Evolutionary conservation across 345 rosid species (phyloP), one percentile per base, ranked within the genome.

Genomic region (Ceriops decandra): DNA sequence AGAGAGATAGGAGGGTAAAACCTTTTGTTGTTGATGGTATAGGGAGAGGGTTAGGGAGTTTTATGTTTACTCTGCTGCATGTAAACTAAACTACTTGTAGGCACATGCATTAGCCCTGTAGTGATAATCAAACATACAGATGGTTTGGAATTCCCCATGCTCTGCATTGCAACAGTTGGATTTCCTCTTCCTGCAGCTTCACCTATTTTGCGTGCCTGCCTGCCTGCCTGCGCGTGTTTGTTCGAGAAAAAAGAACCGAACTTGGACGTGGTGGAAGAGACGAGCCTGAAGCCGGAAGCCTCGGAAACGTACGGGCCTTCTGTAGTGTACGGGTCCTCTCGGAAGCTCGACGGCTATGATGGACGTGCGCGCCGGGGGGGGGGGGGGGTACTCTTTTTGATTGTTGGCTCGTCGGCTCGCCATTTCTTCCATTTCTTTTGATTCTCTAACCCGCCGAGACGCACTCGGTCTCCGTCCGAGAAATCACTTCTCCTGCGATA

Each of bases 241-340:
- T 9, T 13, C 0, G 46, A 38, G 15, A 60, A 51, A 63, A 76
- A 66, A 38, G 56, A 72, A 91, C 96, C 99, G 77, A 60, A 89
- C 96, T 84, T 91, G 97, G 46, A 86, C 99, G 51, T 87, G 99
- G 76, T 90, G 91, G 79, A 91, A 91, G 58, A 91, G 95, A 69
- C 0, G 38, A 95, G 85, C 81, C 79, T 85, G 84, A 88, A 95
- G 20, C 86, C 96, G 36, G 88, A 52, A 32, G 86, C 75, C 66
- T 91, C 91, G 10, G 89, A 84, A 82, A 52, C 89, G 86, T 21
- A 91, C 87, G 74, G 74, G 91, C 88, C 91, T 91, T 91, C 73
- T 81, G 70, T 71, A 90, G 80, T 32, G 90, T 11, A 2, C 36
- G 36, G 36, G 8, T 86, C 99, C 99, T 90, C 62, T 88, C 93